Evolutionary conservation across 805 yeast species (phyloP).

Genomic region (Teunomyces atbi): DNA sequence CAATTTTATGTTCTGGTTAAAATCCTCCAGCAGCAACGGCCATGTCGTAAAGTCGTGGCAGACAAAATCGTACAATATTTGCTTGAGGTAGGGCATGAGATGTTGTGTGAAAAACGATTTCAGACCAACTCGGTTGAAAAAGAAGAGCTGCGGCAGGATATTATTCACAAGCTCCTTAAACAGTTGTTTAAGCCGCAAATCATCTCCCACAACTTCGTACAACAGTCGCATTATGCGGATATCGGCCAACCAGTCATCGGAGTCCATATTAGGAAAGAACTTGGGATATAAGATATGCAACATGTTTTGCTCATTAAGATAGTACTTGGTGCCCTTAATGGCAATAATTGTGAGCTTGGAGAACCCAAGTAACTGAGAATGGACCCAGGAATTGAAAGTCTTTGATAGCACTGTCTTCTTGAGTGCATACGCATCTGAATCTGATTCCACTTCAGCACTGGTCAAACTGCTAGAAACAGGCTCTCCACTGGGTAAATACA

Average conservation of each 20-base stretch:
- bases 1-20: constrained; percentile 19
- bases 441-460: background rate
- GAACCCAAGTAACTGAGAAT: constrained; percentile 29
- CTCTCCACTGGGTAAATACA: constrained; percentile 9
- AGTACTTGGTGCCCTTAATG: constrained; percentile 38
- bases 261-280: constrained; percentile 41
- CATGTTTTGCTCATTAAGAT: constrained; percentile 40
- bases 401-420: constrained; percentile 16
- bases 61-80: constrained; percentile 29
- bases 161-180: constrained; percentile 17
- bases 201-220: constrained; percentile 11
- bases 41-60: constrained; percentile 19
- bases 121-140: constrained; percentile 24
- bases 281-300: constrained; percentile 45
- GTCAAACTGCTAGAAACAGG: background rate
- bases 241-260: constrained; percentile 39
- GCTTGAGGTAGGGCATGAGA: constrained; percentile 30
- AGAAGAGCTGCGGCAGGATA: constrained; percentile 19
- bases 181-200: constrained; percentile 17
- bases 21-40: background rate
- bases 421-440: background rate
- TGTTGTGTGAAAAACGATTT: constrained; percentile 28
- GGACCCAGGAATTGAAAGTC: constrained; percentile 33
- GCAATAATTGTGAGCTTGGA: constrained; percentile 42
- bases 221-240: constrained; percentile 16